phyloP scores from a whole-genome alignment of 202 grass and related monocot species.

The Brachypodium distachyon region DNA sequence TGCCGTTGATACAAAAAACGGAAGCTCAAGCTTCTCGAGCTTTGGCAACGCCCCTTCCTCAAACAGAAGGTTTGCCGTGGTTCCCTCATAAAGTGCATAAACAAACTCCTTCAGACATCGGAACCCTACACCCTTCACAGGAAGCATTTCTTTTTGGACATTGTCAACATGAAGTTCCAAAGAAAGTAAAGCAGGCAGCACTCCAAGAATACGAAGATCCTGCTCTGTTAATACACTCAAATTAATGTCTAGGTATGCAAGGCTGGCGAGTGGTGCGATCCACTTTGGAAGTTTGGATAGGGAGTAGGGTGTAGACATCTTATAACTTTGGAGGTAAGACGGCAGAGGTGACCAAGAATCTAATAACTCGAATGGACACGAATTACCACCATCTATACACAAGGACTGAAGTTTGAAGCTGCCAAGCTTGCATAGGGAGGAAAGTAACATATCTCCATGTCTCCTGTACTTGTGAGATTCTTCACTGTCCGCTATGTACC shows the following conservation, averaged over 20 bases:
- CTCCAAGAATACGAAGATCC: not conserved
- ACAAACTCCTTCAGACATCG: not conserved
- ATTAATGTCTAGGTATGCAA: not conserved
- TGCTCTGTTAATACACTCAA: not conserved
- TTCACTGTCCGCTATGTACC: fast-evolving
- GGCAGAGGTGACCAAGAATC: not conserved
- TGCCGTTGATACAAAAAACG: not conserved
- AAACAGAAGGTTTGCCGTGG: not conserved
- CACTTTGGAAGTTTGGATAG: not conserved
- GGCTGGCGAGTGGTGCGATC: not conserved
- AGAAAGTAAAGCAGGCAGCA: not conserved
- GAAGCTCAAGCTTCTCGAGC: not conserved
- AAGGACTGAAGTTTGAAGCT: not conserved
- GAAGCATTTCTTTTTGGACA: not conserved
- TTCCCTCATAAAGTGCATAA: not conserved
- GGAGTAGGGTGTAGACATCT: not conserved
- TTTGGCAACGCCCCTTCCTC: not conserved
- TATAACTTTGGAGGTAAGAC: not conserved
- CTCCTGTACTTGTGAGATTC: not conserved
- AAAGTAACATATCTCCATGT: not conserved
- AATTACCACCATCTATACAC: not conserved
- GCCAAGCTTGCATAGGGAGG: not conserved
- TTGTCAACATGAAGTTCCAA: not conserved
- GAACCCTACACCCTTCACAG: not conserved
- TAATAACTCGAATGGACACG: not conserved